These are phyloP conservation scores for Lactarius quietus DNA, from an alignment of 768 basidiomycete species.

Conservation along the genomic window DNA sequence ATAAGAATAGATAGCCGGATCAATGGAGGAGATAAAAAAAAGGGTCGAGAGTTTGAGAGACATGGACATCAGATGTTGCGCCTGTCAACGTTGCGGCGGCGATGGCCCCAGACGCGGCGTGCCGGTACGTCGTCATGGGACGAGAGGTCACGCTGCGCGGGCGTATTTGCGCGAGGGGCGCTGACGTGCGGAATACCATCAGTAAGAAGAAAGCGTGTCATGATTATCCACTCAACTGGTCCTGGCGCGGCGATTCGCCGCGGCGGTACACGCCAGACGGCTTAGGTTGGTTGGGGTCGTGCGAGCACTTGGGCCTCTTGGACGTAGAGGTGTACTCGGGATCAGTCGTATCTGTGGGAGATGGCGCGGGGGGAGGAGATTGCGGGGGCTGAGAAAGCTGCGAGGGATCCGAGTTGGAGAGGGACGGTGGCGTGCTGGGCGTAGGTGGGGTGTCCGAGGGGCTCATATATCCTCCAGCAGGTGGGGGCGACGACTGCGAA, in stretches of 20 bases:
- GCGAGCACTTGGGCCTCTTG: neutral
- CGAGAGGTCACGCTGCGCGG: neutral
- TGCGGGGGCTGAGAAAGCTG: neutral
- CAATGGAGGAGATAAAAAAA: neutral
- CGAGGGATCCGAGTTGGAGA: neutral
- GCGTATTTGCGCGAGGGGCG: neutral
- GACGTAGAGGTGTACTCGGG: neutral
- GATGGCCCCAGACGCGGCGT: slow-evolving; percentile 2
- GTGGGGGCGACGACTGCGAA: too few species aligned
- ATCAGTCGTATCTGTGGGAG: neutral
- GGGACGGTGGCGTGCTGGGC: too few species aligned
- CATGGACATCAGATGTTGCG: neutral
- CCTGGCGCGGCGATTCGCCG: neutral
- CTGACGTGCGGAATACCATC: neutral
- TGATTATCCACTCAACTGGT: neutral
- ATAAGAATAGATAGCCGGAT: neutral
- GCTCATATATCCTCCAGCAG: too few species aligned
- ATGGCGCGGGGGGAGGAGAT: neutral
- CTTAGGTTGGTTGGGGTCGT: neutral
- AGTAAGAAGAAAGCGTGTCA: neutral
- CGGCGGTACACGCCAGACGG: too few species aligned
- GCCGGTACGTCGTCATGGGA: neutral
- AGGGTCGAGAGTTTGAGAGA: too few species aligned
- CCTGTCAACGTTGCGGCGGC: neutral
- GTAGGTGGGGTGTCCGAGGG: too few species aligned